Evolutionary conservation across 345 rosid species (phyloP).

Genomic region (Eucalyptus globulus): DNA sequence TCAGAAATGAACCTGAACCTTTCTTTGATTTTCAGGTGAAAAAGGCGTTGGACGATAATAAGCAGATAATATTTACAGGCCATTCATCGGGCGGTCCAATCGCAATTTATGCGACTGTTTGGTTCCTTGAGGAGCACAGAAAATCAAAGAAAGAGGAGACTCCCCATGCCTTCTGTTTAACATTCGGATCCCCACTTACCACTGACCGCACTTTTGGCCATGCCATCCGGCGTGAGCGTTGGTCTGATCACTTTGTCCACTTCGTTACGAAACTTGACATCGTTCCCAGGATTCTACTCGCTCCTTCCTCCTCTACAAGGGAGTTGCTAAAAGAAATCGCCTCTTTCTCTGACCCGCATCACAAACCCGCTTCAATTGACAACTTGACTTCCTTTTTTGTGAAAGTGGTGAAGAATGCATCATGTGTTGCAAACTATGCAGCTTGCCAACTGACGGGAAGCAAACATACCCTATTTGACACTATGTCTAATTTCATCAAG

Average conservation of each 20-base stretch:
- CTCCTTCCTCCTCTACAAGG: constrained; percentile 29
- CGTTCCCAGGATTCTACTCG: constrained; percentile 53
- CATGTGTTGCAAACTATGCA: constrained; percentile 37
- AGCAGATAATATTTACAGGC: constrained; percentile 68
- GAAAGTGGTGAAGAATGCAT: constrained; percentile 41
- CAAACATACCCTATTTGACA: constrained; percentile 40
- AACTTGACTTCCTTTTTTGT: neutral
- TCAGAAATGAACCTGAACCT: neutral
- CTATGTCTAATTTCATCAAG: constrained; percentile 34
- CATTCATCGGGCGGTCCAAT: constrained; percentile 72
- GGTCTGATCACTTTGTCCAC: constrained; percentile 53
- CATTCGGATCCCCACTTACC: constrained; percentile 75
- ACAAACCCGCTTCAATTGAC: neutral
- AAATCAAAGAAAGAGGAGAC: neutral
- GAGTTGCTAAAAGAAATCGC: constrained; percentile 13
- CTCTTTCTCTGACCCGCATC: neutral
- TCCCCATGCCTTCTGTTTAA: neutral
- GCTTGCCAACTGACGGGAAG: constrained; percentile 54
- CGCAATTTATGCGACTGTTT: constrained; percentile 22
- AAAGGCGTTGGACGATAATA: constrained; percentile 7
- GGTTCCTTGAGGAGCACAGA: neutral
- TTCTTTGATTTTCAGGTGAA: constrained; percentile 24
- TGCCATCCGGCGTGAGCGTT: constrained; percentile 58
- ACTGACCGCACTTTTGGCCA: constrained; percentile 50
- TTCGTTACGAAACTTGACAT: constrained; percentile 59